Percentiles rank a stretch among this genome's conserved stretches.
These are phyloP conservation scores for Danielia reshetovae DNA, from an alignment of 805 yeast genomes.

Conservation along the genomic window DNA sequence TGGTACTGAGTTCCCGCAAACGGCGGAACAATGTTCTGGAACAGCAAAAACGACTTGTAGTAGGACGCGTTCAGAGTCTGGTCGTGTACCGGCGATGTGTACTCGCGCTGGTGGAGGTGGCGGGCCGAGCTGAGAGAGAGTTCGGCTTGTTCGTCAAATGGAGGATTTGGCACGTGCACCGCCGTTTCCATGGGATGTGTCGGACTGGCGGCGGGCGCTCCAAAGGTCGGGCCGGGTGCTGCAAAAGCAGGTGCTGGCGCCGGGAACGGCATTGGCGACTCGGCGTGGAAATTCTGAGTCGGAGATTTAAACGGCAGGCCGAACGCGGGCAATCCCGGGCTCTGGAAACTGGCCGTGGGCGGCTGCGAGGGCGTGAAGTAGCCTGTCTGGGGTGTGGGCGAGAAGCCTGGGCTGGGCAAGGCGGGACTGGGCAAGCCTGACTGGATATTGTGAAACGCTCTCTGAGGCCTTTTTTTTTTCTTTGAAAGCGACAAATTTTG, in stretches of 20 bases:
- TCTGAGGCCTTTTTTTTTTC: conserved; percentile 13
- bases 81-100: conserved; percentile 10
- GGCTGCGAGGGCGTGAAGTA: background rate
- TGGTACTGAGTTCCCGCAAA: conserved; percentile 67
- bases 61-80: conserved; percentile 5
- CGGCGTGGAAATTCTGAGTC: too few relatives aligned
- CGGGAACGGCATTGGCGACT: too few relatives aligned
- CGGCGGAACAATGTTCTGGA: conserved; percentile 80
- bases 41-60: conserved; percentile 56
- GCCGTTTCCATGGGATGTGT: too few relatives aligned
- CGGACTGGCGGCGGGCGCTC: too few relatives aligned
- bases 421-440: too few relatives aligned
- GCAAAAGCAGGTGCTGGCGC: background rate
- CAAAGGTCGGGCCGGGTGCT: too few relatives aligned
- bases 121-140: conserved; percentile 12
- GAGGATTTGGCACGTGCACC: background rate
- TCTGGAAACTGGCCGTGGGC: too few relatives aligned
- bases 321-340: background rate
- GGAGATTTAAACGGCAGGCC: background rate
- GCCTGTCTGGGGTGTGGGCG: conserved; percentile 1
- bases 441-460: conserved; percentile 14
- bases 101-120: conserved; percentile 11
- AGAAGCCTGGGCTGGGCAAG: background rate
- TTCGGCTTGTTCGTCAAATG: conserved; percentile 4
- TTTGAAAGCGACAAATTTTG: conserved; percentile 8